Base-by-base conservation (phyloP, 1,284 basidiomycete species). In the Erythrobasidium hasegawianum region DNA sequence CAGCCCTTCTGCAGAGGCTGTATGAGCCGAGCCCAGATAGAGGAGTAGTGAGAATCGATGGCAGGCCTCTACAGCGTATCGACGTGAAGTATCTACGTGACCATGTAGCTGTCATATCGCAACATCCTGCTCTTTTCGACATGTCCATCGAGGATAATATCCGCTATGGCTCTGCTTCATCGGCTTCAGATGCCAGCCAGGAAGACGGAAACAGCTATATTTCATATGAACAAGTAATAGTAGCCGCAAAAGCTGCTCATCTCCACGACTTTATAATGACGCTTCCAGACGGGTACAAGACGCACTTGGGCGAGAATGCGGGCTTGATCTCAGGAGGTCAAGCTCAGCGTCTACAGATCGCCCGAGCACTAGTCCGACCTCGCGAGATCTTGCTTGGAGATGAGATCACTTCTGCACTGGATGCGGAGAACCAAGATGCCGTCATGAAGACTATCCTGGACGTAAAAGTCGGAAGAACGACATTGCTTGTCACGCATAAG, bases 401-500 rank as follows among this genome's bases (percentile, higher is more conserved):
- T 78, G 95, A 97, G 77, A 95, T 90, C 75, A 98, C 95, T 8
- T 87, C 85, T 45, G 90, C 94, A 5, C 81, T 97, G 64, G 95
- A 97, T 76, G 79, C 83, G 0, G 85, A 85, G 70, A 95, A 91
- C 77, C 87, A 92, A 78, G 81, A 82, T 2, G 84, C 83, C 24
- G 86, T 97, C 40, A 81, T 95, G 75, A 86, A 91, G 68, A 87
- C 90, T 13, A 84, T 95, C 41, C 78, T 80, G 64, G 77, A 78
- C 47, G 85, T 86, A 69, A 85, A 84, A 77, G 77, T 80, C 18
- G 84, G 84, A 2, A 81, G 86, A 67, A 96, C 92, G 68, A 92
- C 89, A 58, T 77, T 97, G 68, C 87, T 97, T 81, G 86, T 97
- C 72, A 97, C 94, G 20, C 95, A 98, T 80, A 95, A 95, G 77